A percentile compares a stretch with the other conserved stretches of the same genome.
Conservation (phyloP, 768 basidiomycete species). For the Symmetrospora coprosmae region DNA sequence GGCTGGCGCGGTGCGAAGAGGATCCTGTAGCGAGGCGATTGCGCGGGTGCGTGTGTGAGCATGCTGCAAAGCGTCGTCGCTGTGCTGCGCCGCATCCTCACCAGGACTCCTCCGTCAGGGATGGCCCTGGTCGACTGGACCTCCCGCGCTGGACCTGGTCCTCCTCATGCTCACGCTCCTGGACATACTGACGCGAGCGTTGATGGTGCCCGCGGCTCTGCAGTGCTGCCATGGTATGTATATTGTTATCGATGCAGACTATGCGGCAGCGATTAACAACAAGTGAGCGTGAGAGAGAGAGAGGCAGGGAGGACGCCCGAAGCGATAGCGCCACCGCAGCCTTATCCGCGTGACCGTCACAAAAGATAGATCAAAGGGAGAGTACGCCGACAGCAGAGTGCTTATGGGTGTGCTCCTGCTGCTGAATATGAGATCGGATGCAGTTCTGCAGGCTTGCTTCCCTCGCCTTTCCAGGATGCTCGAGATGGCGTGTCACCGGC, state of each 20-base stretch:
- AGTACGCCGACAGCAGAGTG: background rate
- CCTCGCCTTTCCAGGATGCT: too few species aligned
- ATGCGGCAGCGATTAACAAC: background rate
- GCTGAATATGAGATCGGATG: background rate
- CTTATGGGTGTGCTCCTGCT: background rate
- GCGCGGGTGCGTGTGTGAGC: background rate
- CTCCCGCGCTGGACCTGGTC: background rate
- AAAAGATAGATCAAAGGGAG: too few species aligned
- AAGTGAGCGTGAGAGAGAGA: background rate
- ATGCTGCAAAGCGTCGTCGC: background rate
- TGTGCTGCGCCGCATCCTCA: background rate
- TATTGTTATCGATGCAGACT: background rate
- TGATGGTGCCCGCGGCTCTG: constrained; percentile 14
- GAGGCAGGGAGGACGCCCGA: background rate
- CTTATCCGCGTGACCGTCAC: too few species aligned
- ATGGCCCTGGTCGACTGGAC: background rate
- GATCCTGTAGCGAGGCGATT: background rate
- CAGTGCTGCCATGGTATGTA: constrained; percentile 17
- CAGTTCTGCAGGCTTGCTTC: too few species aligned
- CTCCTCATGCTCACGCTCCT: background rate
- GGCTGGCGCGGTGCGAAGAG: constrained; percentile 8
- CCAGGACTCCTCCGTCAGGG: background rate
- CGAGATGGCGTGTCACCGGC: background rate
- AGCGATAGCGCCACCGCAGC: background rate
- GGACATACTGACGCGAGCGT: background rate